These are phyloP conservation scores for Auriculariales sp. DNA, from an alignment of 768 basidiomycete genomes.

Conservation along the genomic window DNA sequence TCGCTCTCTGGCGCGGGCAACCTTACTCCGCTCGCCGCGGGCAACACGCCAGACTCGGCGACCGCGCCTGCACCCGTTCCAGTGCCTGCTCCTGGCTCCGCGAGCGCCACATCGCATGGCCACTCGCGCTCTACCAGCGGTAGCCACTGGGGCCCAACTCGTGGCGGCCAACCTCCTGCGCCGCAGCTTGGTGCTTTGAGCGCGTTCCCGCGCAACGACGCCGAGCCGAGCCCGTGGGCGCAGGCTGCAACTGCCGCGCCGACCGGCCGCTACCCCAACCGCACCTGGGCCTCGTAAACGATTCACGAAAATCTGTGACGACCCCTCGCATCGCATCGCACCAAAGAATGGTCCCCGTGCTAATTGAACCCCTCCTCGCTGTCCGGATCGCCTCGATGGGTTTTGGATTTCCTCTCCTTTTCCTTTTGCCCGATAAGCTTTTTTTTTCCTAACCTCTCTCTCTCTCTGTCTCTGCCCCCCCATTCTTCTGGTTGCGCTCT, in stretches of 20 bases:
- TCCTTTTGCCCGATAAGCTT: too few species aligned
- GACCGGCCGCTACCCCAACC: neutral
- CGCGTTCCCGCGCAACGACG: neutral
- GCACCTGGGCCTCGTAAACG: neutral
- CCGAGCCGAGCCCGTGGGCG: neutral
- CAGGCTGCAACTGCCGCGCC: neutral
- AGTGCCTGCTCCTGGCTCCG: neutral
- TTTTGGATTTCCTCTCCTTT: too few species aligned
- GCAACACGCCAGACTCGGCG: neutral
- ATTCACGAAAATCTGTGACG: too few species aligned
- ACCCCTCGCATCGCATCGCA: too few species aligned
- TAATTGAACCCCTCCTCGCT: too few species aligned
- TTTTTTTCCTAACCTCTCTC: too few species aligned
- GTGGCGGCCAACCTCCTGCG: neutral
- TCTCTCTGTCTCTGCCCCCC: too few species aligned
- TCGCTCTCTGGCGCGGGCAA: neutral
- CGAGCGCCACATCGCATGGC: neutral
- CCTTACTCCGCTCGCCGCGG: neutral
- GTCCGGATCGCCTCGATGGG: too few species aligned
- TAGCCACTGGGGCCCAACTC: neutral
- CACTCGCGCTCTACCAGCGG: neutral
- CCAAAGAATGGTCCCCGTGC: too few species aligned
- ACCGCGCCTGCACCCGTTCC: neutral
- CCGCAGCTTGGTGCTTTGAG: neutral
- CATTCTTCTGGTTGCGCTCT: too few species aligned